phyloP scores from a whole-genome alignment of 2,329 filamentous ascomycete genomes.

The Macrophomina phaseolina region DNA sequence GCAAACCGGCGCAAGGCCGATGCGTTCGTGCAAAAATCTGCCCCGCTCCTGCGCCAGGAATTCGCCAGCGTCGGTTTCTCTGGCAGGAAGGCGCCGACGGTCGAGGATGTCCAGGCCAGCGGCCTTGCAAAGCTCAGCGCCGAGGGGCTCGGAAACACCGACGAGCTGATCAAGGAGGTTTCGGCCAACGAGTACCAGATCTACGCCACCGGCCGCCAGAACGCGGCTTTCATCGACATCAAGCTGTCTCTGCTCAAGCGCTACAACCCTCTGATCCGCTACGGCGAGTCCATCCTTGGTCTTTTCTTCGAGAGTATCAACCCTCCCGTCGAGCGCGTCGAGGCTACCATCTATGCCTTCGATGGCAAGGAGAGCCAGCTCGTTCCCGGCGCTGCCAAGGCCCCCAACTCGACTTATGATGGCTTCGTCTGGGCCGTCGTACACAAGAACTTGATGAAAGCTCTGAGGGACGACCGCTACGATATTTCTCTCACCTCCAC shows the following conservation, averaged over 20 bases:
- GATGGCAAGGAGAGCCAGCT: slow-evolving; percentile 87
- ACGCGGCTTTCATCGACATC: slow-evolving; percentile 88
- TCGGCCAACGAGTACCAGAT: slow-evolving; percentile 83
- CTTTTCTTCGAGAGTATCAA: slow-evolving; percentile 82
- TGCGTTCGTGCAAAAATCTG: slow-evolving; percentile 79
- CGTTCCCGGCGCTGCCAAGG: slow-evolving; percentile 66
- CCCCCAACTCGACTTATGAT: slow-evolving; percentile 71
- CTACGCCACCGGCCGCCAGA: slow-evolving; percentile 91
- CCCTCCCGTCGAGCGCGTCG: slow-evolving; percentile 72
- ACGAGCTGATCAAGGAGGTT: slow-evolving; percentile 79
- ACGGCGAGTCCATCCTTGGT: slow-evolving; percentile 71
- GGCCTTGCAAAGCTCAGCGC: slow-evolving; percentile 45
- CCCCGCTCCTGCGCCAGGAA: slow-evolving; percentile 74
- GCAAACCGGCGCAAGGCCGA: slow-evolving; percentile 81
- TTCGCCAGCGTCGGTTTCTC: slow-evolving; percentile 87
- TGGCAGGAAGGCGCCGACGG: slow-evolving; percentile 52
- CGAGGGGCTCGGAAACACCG: slow-evolving; percentile 50
- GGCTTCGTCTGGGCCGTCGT: slow-evolving; percentile 94
- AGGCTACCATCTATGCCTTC: slow-evolving; percentile 83
- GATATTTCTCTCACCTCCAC: slow-evolving; percentile 91
- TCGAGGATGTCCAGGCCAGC: slow-evolving; percentile 53
- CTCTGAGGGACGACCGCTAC: slow-evolving; percentile 88
- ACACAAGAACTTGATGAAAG: slow-evolving; percentile 93
- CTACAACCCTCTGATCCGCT: slow-evolving; percentile 76
- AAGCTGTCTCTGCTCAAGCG: slow-evolving; percentile 82